Conservation (phyloP, 805 yeast species). For the Jamesozyma gamospora region DNA sequence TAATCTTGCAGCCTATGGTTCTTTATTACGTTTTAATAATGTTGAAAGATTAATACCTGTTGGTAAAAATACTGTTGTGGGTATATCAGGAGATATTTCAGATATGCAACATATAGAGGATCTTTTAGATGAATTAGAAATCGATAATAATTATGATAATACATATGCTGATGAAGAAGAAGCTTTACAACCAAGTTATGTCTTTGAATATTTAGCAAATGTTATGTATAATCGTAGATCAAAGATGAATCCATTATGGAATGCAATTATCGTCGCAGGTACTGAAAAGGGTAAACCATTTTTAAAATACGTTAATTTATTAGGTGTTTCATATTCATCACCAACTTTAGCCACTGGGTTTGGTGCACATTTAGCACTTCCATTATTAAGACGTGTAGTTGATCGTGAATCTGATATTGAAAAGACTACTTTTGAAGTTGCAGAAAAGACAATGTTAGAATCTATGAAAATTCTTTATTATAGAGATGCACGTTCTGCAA, state of each 20-base stretch:
- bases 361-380: conserved; percentile 91
- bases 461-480: conserved; percentile 91
- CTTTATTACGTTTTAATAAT: conserved; percentile 76
- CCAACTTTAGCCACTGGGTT: conserved; percentile 93
- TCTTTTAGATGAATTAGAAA: conserved; percentile 65
- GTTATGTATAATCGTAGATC: conserved; percentile 81
- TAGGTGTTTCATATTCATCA: conserved; percentile 84
- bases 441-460: conserved; percentile 65
- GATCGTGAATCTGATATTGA: conserved; percentile 69
- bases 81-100: conserved; percentile 87
- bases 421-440: conserved; percentile 62
- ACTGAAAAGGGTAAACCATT: conserved; percentile 62
- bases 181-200: conserved; percentile 69
- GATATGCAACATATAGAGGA: conserved; percentile 82
- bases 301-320: conserved; percentile 75
- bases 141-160: conserved; percentile 69
- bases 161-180: conserved; percentile 38
- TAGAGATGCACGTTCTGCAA: conserved; percentile 91
- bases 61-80: conserved; percentile 81
- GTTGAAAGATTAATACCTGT: conserved; percentile 78
- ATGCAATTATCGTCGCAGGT: conserved; percentile 87
- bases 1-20: conserved; percentile 86
- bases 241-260: conserved; percentile 95
- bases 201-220: conserved; percentile 77
- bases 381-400: conserved; percentile 75